Evolutionary conservation across 495 filamentous ascomycete genomes (phyloP).

Genomic region (Haplographium delicatum): DNA sequence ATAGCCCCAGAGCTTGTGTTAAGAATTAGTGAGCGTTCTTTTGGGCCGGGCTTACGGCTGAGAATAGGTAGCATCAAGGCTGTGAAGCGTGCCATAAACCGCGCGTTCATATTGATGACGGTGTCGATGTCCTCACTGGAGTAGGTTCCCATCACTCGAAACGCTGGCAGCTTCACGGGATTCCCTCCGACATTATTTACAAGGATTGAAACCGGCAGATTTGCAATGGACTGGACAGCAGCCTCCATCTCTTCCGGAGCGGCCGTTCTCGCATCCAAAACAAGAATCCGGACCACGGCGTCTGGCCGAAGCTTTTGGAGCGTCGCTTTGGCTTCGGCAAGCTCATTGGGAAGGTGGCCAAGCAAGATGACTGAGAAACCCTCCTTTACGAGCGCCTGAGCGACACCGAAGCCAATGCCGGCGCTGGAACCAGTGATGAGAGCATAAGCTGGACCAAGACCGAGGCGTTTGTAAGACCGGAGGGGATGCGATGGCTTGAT

Average conservation of each 20-base stretch:
- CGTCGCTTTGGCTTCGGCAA: background rate
- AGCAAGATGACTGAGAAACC: background rate
- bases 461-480: background rate
- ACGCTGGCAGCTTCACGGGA: background rate
- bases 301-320: background rate
- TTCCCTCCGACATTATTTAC: background rate
- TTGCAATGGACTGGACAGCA: background rate
- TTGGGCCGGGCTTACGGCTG: background rate
- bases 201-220: background rate
- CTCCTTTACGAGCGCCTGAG: background rate
- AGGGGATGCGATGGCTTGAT: background rate
- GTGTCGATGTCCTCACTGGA: background rate
- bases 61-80: background rate
- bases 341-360: background rate
- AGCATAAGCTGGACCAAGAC: background rate
- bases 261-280: background rate
- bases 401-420: background rate
- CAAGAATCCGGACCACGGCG: background rate
- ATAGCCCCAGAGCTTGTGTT: background rate
- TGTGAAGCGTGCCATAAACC: constrained; percentile 1
- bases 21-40: background rate
- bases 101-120: background rate
- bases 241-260: background rate
- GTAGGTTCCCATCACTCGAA: background rate
- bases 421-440: background rate